Base-by-base conservation (phyloP, 257 asterid genomes). In the Gentiana macrophylla region DNA sequence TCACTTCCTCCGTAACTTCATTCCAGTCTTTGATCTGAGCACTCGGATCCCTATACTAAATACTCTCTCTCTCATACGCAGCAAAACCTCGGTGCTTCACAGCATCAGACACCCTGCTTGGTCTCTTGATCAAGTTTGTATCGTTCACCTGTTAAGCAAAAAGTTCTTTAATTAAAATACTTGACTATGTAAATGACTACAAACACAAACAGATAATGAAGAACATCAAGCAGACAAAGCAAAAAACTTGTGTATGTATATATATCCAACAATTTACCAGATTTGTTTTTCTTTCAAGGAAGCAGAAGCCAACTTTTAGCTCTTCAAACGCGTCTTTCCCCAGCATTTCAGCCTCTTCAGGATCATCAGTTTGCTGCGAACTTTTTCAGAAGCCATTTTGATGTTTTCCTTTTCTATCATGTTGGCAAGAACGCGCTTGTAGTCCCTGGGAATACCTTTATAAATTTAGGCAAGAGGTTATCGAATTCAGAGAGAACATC, bases 391-490 rank as follows among this genome's bases (percentile, higher is more conserved):
- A 56, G 76, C 77, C 61, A 66, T 69, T 70, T 81, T 70, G 45
- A 74, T 53, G 52, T 68, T 67, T 50, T 72, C 86, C 56, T 67
- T 74, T 5, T 63, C 83, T 62, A 83, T 88, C 92, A 72, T 75
- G 72, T 69, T 72, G 45, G 85, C 90, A 62, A 92, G 87, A 60
- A 92, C 68, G 32, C 71, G 80, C 55, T 92, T 92, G 64, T 88
- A 92, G 72, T 92, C 99, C 52, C 95, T 86, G 35, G 98, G 75
- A 88, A 77, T 50, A 92, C 97, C 78, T 92, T 92, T 53, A 92
- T 62, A 67, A 92, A 92, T 72, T 79, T 85, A 12, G 91, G 97
- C 63, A 92, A 71, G 50, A 88, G 80, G 64, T 78, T 64, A 52
- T 81, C 86, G 47, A 85, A 92, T 61, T 85, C 76, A 4, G 83